Percentiles rank a stretch among this genome's conserved stretches.
These are phyloP conservation scores for Lathyrus tuberosus DNA, from an alignment of 306 rosid genomes.

Conservation along the genomic window DNA sequence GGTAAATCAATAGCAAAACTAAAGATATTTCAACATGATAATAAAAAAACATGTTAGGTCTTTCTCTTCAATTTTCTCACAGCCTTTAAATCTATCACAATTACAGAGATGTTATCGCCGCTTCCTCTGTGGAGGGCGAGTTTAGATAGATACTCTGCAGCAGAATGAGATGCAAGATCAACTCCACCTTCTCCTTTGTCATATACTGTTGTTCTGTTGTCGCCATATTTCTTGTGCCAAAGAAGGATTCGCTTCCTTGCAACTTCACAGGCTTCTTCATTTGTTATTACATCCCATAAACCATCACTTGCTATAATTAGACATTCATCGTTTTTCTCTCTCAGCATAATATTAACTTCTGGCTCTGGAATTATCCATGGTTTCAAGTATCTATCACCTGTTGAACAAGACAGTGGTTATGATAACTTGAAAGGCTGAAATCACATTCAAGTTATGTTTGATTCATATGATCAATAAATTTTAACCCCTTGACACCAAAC, in stretches of 20 bases:
- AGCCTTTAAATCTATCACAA: constrained; percentile 78
- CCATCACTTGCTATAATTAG: constrained; percentile 83
- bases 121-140: constrained; percentile 83
- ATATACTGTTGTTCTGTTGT: constrained; percentile 30
- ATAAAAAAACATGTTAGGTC: constrained; percentile 37
- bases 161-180: constrained; percentile 80
- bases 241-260: constrained; percentile 75
- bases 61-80: constrained; percentile 70
- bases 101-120: constrained; percentile 74
- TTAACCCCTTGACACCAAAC: constrained; percentile 8
- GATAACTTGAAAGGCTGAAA: background rate
- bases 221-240: constrained; percentile 74
- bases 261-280: constrained; percentile 79
- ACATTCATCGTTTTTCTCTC: constrained; percentile 74
- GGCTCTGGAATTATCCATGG: constrained; percentile 87
- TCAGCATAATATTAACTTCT: constrained; percentile 53
- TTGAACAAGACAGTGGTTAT: constrained; percentile 7
- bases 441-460: background rate
- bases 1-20: constrained; percentile 26
- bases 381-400: constrained; percentile 80
- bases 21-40: constrained; percentile 31
- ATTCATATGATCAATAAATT: background rate
- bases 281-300: constrained; percentile 82
- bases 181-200: constrained; percentile 41
- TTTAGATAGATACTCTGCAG: constrained; percentile 74